These are phyloP conservation scores for Penstemon barbatus DNA, from an alignment of 257 asterid genomes.

Conservation along the genomic window DNA sequence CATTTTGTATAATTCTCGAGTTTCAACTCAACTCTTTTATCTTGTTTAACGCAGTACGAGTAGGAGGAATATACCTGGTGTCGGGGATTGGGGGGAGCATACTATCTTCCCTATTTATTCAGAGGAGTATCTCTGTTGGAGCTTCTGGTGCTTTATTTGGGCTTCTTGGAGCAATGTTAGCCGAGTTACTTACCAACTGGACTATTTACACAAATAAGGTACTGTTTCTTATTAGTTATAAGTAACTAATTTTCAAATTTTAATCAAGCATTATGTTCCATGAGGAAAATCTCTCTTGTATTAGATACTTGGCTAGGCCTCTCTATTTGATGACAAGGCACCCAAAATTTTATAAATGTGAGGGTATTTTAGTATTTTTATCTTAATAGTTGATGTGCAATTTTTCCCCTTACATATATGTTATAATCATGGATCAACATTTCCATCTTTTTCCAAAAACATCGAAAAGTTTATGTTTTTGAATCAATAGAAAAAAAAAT, in stretches of 20 bases:
- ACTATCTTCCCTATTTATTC: constrained; percentile 77
- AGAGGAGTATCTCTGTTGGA: constrained; percentile 81
- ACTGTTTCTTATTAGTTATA: background rate
- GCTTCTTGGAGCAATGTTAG: constrained; percentile 96
- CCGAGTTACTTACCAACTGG: constrained; percentile 96
- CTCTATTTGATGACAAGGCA: no score
- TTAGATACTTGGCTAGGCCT: no score
- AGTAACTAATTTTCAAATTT: background rate
- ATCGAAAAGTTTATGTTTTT: no score
- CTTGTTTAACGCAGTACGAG: constrained; percentile 54
- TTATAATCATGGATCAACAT: no score
- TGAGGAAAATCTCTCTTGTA: no score
- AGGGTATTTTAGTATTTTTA: no score
- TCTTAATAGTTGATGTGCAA: no score
- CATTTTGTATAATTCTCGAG: background rate
- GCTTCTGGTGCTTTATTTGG: constrained; percentile 99
- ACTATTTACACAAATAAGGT: constrained; percentile 90
- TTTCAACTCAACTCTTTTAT: background rate
- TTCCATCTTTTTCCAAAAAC: no score
- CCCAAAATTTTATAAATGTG: no score
- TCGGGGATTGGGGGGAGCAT: constrained; percentile 93
- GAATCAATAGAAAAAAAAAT: no score
- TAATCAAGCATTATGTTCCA: no score
- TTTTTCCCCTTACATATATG: no score
- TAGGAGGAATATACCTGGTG: constrained; percentile 69